Conservation (phyloP, 768 basidiomycete species). For the Kwoniella dendrophila region DNA sequence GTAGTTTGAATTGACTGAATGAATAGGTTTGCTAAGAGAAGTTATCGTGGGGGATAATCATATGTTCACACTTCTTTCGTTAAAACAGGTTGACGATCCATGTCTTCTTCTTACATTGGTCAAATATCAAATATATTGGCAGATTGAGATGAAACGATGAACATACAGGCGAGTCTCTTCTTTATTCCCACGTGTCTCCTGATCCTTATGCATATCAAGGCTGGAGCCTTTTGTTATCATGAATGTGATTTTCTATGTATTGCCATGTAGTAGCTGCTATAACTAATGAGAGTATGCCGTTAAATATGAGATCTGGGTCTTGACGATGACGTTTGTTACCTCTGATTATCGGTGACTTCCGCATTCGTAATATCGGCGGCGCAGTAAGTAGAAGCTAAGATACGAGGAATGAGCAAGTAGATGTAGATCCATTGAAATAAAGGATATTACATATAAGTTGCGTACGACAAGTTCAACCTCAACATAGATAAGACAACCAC, state of each 20-base stretch:
- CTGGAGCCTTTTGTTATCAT: neutral
- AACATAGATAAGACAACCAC: too few relatives aligned
- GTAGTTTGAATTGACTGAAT: conserved; percentile 5
- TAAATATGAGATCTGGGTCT: neutral
- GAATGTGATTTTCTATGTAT: neutral
- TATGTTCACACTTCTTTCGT: neutral
- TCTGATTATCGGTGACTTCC: neutral
- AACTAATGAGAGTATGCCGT: neutral
- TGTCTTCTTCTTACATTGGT: neutral
- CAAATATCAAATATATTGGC: neutral
- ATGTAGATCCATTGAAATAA: too few relatives aligned
- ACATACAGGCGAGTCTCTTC: conserved; percentile 4
- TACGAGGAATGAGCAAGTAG: too few relatives aligned
- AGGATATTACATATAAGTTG: too few relatives aligned
- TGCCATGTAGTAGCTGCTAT: neutral
- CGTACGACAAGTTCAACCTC: too few relatives aligned
- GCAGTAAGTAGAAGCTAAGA: too few relatives aligned
- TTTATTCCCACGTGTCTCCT: neutral
- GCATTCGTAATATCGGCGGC: neutral
- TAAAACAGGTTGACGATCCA: neutral
- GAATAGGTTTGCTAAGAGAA: neutral
- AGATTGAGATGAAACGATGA: neutral
- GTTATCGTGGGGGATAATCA: neutral
- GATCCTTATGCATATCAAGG: neutral
- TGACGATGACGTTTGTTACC: neutral